phyloP scores from a whole-genome alignment of 1,284 basidiomycete genomes.

The Afroboletus lepidellus region DNA sequence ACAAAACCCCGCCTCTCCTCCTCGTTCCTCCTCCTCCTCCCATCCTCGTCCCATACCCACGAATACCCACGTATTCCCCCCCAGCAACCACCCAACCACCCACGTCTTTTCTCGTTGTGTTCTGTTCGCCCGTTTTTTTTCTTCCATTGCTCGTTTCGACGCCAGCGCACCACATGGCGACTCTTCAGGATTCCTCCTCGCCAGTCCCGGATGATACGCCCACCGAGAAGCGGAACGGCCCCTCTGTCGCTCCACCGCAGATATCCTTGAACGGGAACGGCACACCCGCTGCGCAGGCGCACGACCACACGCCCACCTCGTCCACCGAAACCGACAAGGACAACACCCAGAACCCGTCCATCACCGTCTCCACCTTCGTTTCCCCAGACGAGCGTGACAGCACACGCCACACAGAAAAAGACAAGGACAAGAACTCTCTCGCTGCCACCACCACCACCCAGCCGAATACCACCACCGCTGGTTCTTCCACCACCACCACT shows the following conservation, averaged over 20 bases:
- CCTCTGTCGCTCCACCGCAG: constrained; percentile 18
- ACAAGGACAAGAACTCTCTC: constrained; percentile 45
- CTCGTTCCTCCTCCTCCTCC: constrained; percentile 21
- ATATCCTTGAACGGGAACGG: constrained; percentile 29
- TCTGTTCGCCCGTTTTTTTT: neutral
- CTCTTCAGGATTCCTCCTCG: constrained; percentile 19
- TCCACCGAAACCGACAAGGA: constrained; percentile 37
- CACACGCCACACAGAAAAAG: constrained; percentile 37
- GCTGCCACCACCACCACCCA: constrained; percentile 38
- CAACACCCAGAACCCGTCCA: constrained; percentile 31
- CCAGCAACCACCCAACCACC: neutral
- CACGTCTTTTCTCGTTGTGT: neutral
- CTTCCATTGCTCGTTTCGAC: constrained; percentile 8
- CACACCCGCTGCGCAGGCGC: constrained; percentile 32
- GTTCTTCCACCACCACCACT: constrained; percentile 21
- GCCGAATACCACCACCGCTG: constrained; percentile 29
- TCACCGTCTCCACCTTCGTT: constrained; percentile 32
- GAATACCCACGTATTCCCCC: neutral
- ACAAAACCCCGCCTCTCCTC: constrained; percentile 30
- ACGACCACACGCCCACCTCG: constrained; percentile 34
- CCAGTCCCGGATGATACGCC: constrained; percentile 14
- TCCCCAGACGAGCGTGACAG: constrained; percentile 36
- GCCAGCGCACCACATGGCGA: constrained; percentile 22
- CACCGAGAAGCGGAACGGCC: constrained; percentile 25
- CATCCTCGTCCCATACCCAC: constrained; percentile 26